These are phyloP conservation scores for Phytophthora podocarpi DNA, from an alignment of 352 stramenopile species.

Conservation along the genomic window DNA sequence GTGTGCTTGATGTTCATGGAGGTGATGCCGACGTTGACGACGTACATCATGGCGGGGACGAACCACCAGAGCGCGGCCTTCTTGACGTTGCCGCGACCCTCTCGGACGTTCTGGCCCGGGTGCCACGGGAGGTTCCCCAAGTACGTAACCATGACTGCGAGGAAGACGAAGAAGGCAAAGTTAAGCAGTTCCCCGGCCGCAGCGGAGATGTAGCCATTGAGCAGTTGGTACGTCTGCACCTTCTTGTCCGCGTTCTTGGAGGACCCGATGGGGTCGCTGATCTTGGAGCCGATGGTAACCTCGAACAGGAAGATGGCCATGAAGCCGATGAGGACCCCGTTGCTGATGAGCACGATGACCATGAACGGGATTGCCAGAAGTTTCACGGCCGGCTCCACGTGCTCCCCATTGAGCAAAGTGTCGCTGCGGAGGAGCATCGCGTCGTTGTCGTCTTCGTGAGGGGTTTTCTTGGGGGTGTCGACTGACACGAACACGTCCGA, in stretches of 20 bases:
- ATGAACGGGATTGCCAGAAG: conserved; percentile 29
- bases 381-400: conserved; percentile 26
- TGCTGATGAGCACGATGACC: conserved; percentile 21
- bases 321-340: conserved; percentile 33
- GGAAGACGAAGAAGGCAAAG: conserved; percentile 39
- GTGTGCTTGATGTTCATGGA: conserved; percentile 45
- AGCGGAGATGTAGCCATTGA: conserved; percentile 44
- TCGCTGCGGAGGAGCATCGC: conserved; percentile 13
- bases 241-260: conserved; percentile 36
- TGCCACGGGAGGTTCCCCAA: conserved; percentile 42
- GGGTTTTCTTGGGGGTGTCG: conserved; percentile 21
- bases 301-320: conserved; percentile 34
- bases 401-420: conserved; percentile 4
- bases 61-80: conserved; percentile 34
- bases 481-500: conserved; percentile 4
- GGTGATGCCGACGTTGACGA: conserved; percentile 46
- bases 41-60: conserved; percentile 39
- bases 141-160: conserved; percentile 46
- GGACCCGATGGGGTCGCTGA: conserved; percentile 38
- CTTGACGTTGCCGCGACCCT: conserved; percentile 35
- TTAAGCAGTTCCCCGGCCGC: conserved; percentile 33
- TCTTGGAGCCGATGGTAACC: conserved; percentile 34
- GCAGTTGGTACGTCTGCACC: conserved; percentile 41
- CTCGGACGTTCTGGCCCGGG: conserved; percentile 25
- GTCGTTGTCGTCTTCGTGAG: conserved; percentile 13